Conservation (phyloP, 495 filamentous ascomycete species). For the Gamarada debralockiae region DNA sequence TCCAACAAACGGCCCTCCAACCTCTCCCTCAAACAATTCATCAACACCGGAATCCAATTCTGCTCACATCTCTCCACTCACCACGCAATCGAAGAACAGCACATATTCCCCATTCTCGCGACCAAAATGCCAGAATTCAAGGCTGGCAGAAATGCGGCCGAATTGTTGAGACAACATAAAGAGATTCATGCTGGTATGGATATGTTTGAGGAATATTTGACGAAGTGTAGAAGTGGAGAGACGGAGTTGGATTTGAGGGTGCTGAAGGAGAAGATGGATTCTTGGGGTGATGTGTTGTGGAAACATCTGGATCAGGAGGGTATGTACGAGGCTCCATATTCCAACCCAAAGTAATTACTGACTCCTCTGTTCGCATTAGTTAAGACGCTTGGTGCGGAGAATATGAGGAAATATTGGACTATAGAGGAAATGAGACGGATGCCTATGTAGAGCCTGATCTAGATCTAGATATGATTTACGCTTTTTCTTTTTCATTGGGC, state of each 20-base stretch:
- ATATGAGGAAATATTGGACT: constrained; percentile 85
- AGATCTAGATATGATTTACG: too few species aligned
- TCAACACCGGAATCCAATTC: constrained; percentile 62
- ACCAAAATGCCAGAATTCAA: constrained; percentile 78
- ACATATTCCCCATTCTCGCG: constrained; percentile 77
- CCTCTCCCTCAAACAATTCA: constrained; percentile 60
- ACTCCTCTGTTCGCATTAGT: too few species aligned
- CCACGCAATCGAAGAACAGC: constrained; percentile 79
- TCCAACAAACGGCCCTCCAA: constrained; percentile 47
- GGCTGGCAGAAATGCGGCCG: constrained; percentile 42
- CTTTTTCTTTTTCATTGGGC: too few species aligned
- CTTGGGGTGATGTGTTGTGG: constrained; percentile 64
- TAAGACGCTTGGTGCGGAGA: constrained; percentile 65
- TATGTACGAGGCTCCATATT: too few species aligned
- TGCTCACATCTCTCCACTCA: constrained; percentile 66
- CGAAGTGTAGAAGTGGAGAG: constrained; percentile 59
- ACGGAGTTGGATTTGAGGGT: constrained; percentile 62
- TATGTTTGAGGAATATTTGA: constrained; percentile 63
- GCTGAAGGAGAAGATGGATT: constrained; percentile 65
- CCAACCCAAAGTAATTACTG: too few species aligned
- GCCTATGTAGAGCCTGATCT: constrained; percentile 65
- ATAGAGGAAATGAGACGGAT: constrained; percentile 69
- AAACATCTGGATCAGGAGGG: constrained; percentile 72
- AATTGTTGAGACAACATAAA: constrained; percentile 74
- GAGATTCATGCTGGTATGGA: constrained; percentile 82